These are phyloP conservation scores for Russula ochroleuca DNA, from an alignment of 768 basidiomycete species.

Conservation along the genomic window DNA sequence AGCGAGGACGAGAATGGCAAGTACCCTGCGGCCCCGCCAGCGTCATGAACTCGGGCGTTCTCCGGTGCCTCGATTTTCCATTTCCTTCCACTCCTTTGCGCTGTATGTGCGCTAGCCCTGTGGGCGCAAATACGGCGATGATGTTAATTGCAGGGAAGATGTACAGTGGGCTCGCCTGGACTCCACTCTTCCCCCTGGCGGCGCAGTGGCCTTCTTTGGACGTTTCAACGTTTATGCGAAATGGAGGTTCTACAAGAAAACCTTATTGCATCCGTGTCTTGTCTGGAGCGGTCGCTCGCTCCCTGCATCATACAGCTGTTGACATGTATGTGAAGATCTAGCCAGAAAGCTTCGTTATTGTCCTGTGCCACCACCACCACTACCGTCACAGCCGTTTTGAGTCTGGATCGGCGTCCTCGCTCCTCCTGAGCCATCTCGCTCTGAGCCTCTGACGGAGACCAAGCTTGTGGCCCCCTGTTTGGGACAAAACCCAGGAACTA, in stretches of 20 bases:
- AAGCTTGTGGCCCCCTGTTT: neutral
- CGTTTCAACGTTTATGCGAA: slow-evolving; percentile 17
- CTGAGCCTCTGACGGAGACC: neutral
- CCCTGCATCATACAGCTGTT: neutral
- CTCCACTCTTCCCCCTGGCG: neutral
- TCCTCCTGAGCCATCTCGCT: neutral
- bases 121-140: neutral
- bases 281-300: slow-evolving; percentile 1
- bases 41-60: slow-evolving; percentile 2
- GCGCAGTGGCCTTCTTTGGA: neutral
- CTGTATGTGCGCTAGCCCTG: neutral
- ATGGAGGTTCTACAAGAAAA: slow-evolving; percentile 5
- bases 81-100: slow-evolving; percentile 8
- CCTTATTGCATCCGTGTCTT: slow-evolving; percentile 3
- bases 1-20: slow-evolving; percentile 17
- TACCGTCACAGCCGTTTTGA: neutral
- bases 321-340: neutral
- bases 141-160: neutral
- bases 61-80: slow-evolving; percentile 13
- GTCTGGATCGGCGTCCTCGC: neutral
- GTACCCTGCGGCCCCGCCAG: slow-evolving; percentile 5
- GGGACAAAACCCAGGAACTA: neutral
- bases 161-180: neutral
- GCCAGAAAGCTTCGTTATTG: neutral
- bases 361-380: neutral